phyloP scores from a whole-genome alignment of 192 early-diverging fungal species.

The Pilobolus umbonatus region DNA sequence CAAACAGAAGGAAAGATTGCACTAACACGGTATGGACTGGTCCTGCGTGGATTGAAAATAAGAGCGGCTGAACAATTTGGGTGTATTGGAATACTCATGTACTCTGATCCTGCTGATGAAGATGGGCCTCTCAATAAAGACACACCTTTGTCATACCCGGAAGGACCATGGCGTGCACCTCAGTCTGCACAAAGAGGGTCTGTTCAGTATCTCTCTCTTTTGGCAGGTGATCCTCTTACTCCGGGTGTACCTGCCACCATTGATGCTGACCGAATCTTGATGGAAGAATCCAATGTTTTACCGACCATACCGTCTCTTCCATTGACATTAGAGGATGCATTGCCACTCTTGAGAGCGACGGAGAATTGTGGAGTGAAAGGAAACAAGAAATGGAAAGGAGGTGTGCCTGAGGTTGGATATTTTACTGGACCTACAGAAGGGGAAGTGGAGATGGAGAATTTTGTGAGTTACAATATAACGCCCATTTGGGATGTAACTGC shows the following conservation, averaged over 20 bases:
- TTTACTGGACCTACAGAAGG: constrained; percentile 55
- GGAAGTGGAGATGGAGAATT: constrained; percentile 47
- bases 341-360: constrained; percentile 51
- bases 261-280: constrained; percentile 44
- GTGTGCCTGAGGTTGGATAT: constrained; percentile 47
- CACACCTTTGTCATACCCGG: constrained; percentile 23
- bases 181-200: constrained; percentile 57
- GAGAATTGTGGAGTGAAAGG: constrained; percentile 37
- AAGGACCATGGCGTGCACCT: constrained; percentile 43
- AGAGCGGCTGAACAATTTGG: constrained; percentile 50
- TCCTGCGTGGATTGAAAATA: constrained; percentile 55
- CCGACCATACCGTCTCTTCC: constrained; percentile 61
- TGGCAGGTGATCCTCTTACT: constrained; percentile 64
- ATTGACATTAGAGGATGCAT: constrained; percentile 55
- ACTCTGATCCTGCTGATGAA: constrained; percentile 63
- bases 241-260: constrained; percentile 50
- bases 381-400: constrained; percentile 46
- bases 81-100: constrained; percentile 52
- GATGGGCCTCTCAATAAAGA: constrained; percentile 47
- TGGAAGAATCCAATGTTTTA: constrained; percentile 32
- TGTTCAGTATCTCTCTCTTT: constrained; percentile 43
- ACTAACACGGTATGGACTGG: constrained; percentile 54
- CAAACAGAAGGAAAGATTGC: constrained; percentile 45
- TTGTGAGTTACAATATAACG: constrained; percentile 43
- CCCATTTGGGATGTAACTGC: constrained; percentile 63